phyloP scores from a whole-genome alignment of 2,329 filamentous ascomycete species.

The Biscogniauxia marginata region DNA sequence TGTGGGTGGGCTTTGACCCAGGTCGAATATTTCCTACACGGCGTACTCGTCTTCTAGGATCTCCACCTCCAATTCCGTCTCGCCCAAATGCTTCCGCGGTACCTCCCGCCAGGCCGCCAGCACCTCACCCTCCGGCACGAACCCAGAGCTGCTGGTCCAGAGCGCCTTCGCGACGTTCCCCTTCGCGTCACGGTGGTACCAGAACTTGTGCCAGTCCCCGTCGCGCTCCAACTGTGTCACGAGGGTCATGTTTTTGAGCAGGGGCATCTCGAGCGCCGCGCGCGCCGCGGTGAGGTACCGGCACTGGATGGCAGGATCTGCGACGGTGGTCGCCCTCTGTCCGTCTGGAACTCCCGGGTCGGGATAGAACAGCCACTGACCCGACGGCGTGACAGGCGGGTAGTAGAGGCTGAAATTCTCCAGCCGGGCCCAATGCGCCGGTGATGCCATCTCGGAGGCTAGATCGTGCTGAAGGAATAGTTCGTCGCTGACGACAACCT shows the following conservation, averaged over 20 bases:
- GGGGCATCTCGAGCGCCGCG: conserved; percentile 1
- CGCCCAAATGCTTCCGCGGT: not conserved
- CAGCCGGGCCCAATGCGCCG: not conserved
- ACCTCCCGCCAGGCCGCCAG: not conserved
- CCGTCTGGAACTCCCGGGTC: not conserved
- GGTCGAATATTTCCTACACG: too few species aligned
- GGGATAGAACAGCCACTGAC: conserved; percentile 1
- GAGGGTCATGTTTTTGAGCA: conserved; percentile 1
- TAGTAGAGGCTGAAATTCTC: not conserved
- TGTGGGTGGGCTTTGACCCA: too few species aligned
- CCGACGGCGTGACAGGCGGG: not conserved
- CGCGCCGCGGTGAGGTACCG: not conserved
- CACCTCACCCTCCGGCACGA: not conserved
- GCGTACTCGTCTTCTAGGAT: not conserved
- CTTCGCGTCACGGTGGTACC: not conserved
- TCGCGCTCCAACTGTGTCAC: not conserved
- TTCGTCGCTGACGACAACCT: not conserved
- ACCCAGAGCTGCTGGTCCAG: conserved; percentile 1
- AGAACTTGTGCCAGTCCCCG: conserved; percentile 1
- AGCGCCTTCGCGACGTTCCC: not conserved
- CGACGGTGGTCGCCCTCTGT: not conserved
- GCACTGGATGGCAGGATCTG: not conserved
- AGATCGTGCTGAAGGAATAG: not conserved
- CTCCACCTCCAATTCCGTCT: not conserved
- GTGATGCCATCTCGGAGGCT: not conserved